phyloP scores from a whole-genome alignment of 352 stramenopile genomes.

The Blastocystis sp. region DNA sequence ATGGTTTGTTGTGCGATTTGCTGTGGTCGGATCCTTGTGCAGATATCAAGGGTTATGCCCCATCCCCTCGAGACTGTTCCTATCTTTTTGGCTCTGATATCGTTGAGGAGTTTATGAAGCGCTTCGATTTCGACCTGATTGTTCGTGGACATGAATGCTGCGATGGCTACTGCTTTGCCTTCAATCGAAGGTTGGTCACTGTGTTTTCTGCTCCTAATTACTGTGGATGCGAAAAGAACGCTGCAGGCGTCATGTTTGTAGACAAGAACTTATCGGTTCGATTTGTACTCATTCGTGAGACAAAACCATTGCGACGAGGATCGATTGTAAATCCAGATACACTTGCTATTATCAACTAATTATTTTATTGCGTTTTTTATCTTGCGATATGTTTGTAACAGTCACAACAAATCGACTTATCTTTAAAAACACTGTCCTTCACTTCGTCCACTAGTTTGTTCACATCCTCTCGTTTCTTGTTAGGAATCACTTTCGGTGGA shows the following conservation, averaged over 20 bases:
- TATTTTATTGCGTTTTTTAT: background rate
- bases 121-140: conserved; percentile 95
- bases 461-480: background rate
- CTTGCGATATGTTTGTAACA: background rate
- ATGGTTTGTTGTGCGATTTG: conserved; percentile 89
- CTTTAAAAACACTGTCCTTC: background rate
- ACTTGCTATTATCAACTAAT: conserved; percentile 44
- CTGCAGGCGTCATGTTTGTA: conserved; percentile 70
- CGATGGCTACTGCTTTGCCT: conserved; percentile 99
- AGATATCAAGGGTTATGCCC: conserved; percentile 94
- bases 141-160: conserved; percentile 96
- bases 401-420: background rate
- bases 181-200: conserved; percentile 93
- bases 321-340: conserved; percentile 47
- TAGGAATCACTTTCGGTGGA: background rate
- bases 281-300: conserved; percentile 57
- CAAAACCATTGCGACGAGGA: background rate
- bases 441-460: conserved; percentile 13
- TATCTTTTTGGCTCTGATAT: conserved; percentile 98
- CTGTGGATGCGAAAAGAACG: conserved; percentile 99
- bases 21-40: conserved; percentile 97
- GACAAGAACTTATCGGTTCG: conserved; percentile 23
- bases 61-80: conserved; percentile 92
- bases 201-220: conserved; percentile 99
- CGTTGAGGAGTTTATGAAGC: conserved; percentile 88